Percentiles rank a stretch among this genome's conserved stretches.
These are phyloP conservation scores for Planoprotostelium fungivorum DNA, from an alignment of 78 protist species.

Conservation along the genomic window DNA sequence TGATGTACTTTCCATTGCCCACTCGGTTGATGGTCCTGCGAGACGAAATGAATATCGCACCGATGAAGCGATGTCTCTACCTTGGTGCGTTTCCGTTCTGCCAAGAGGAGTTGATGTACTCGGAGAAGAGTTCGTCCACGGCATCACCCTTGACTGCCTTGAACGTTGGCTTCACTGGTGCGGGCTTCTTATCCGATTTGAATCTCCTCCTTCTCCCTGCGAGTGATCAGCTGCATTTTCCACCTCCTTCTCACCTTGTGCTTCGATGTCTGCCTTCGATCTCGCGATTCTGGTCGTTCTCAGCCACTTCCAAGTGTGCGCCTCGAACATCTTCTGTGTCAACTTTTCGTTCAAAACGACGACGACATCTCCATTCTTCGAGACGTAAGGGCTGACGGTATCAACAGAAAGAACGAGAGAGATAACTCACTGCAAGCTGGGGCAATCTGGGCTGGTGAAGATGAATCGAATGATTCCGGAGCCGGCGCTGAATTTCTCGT, in stretches of 20 bases:
- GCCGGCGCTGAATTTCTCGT: neutral
- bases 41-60: neutral
- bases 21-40: neutral
- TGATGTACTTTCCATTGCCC: neutral
- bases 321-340: neutral
- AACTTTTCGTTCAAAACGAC: neutral
- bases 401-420: neutral
- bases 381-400: neutral
- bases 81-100: neutral
- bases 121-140: neutral
- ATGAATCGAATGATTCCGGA: neutral
- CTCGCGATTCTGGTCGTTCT: neutral
- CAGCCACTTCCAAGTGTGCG: neutral
- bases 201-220: neutral
- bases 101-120: neutral
- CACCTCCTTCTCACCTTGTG: neutral
- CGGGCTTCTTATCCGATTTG: neutral
- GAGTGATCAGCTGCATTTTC: neutral
- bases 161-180: neutral
- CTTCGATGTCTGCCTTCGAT: neutral
- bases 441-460: neutral
- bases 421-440: neutral
- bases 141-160: neutral
- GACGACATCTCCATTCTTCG: neutral
- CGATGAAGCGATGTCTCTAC: neutral